Base-by-base conservation (phyloP, 2,329 filamentous ascomycete species). In the Saccharata proteae region DNA sequence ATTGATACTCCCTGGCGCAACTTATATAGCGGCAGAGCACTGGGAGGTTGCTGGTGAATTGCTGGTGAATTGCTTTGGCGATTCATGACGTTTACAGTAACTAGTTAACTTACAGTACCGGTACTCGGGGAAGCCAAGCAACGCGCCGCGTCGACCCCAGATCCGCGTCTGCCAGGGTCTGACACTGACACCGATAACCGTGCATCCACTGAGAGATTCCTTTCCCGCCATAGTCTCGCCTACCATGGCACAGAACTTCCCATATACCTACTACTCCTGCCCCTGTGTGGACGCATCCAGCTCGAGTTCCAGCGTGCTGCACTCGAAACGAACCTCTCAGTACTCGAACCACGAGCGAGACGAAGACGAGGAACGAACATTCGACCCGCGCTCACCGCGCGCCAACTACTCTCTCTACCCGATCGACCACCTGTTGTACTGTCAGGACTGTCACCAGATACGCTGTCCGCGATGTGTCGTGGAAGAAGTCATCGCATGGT, bases 381-480 rank as follows among this genome's bases (percentile, higher is more conserved):
- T 98, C 55, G 81, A 98, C 51, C 85, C 90, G 2, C 76, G 80
- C 45, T 77, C 78, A 38, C 73, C 81, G 11, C 77, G 86, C 21
- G 81, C 90, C 36, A 90, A 85, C 54, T 96, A 84, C 64, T 86
- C 84, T 42, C 67, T 98, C 18, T 94, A 88, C 50, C 88, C 90
- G 1, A 75, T 94, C 26, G 88, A 96, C 49, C 78, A 94, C 51
- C 71, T 98, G 16, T 70, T 96, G 23, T 98, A 93, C 62, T 98
- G 90, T 63, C 88, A 93, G 52, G 90, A 96, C 54, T 98, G 90
- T 55, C 84, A 93, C 52, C 80, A 93, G 57, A 93, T 96, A 39
- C 80, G 90, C 43, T 98, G 90, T 52, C 82, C 84, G 5, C 70
- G 85, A 59, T 98, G 90, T 50, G 81, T 92, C 32, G 73, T 78